phyloP scores from a whole-genome alignment of 1,139 yeast species.

The Yamadazyma songkhlaensis region DNA sequence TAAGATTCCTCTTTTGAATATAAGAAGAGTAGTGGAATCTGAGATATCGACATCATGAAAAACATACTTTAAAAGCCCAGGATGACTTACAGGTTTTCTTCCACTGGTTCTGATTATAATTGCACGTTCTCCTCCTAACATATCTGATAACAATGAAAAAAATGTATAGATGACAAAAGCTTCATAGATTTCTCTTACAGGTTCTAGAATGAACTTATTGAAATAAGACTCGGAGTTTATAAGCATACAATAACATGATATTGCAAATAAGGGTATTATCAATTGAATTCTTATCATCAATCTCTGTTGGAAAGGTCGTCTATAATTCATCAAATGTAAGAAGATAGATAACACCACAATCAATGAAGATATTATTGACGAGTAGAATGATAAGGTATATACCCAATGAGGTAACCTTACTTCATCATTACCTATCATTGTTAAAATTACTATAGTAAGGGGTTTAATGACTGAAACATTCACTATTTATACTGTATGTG shows the following conservation, averaged over 20 bases:
- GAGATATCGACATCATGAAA: conserved; percentile 72
- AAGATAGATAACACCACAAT: conserved; percentile 30
- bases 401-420: conserved; percentile 30
- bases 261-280: conserved; percentile 58
- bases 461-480: not conserved
- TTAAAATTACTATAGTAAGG: not conserved
- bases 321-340: conserved; percentile 56
- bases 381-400: conserved; percentile 29
- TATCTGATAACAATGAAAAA: conserved; percentile 74
- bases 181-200: conserved; percentile 85
- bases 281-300: conserved; percentile 77
- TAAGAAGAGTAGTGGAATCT: conserved; percentile 76
- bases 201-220: conserved; percentile 58
- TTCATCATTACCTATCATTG: too few species aligned
- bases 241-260: conserved; percentile 53
- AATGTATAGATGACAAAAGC: conserved; percentile 95
- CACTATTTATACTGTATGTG: too few species aligned
- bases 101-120: conserved; percentile 76
- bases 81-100: conserved; percentile 69
- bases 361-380: conserved; percentile 29
- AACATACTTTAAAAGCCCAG: conserved; percentile 52
- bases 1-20: conserved; percentile 78
- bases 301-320: conserved; percentile 88
- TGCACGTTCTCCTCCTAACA: conserved; percentile 89
- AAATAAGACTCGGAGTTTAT: conserved; percentile 35